Conservation (phyloP, 192 early-diverging fungal species). For the Chytriomyces sp. region DNA sequence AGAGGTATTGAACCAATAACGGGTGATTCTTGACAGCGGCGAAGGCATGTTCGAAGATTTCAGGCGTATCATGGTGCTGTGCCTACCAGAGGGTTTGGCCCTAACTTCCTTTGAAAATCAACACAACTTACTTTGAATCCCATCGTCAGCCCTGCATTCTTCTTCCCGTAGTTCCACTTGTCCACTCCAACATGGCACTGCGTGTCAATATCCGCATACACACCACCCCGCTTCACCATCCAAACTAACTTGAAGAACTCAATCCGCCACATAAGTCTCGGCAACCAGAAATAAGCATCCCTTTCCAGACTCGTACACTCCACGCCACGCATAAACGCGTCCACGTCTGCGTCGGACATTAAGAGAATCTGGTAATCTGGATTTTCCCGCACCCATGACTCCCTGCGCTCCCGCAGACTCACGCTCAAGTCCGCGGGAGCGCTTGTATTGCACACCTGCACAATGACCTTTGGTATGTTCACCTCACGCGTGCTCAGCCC, state of each 20-base stretch:
- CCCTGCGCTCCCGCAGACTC: not conserved
- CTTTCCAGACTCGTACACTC: not conserved
- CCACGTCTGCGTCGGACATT: not conserved
- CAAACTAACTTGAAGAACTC: slow-evolving; percentile 16
- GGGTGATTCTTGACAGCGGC: slow-evolving; percentile 17
- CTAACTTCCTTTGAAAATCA: not conserved
- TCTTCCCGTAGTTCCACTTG: not conserved
- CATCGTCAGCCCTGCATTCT: not conserved
- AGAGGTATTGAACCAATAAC: not conserved
- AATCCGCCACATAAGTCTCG: slow-evolving; percentile 4
- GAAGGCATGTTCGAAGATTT: not conserved
- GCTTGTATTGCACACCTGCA: slow-evolving; percentile 10
- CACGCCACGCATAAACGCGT: not conserved
- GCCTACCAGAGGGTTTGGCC: not conserved
- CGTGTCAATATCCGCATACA: slow-evolving; percentile 15
- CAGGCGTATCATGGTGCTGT: slow-evolving; percentile 16
- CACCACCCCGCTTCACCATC: slow-evolving; percentile 2
- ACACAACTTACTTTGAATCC: slow-evolving; percentile 24
- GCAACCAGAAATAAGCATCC: slow-evolving; percentile 11
- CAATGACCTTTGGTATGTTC: slow-evolving; percentile 18
- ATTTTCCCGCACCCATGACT: slow-evolving; percentile 3
- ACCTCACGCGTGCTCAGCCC: not conserved
- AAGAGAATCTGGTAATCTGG: not conserved
- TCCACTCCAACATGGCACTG: not conserved
- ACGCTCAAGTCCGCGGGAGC: not conserved